Base-by-base conservation (phyloP, 331 rosid genomes). In the Stylosanthes scabra region DNA sequence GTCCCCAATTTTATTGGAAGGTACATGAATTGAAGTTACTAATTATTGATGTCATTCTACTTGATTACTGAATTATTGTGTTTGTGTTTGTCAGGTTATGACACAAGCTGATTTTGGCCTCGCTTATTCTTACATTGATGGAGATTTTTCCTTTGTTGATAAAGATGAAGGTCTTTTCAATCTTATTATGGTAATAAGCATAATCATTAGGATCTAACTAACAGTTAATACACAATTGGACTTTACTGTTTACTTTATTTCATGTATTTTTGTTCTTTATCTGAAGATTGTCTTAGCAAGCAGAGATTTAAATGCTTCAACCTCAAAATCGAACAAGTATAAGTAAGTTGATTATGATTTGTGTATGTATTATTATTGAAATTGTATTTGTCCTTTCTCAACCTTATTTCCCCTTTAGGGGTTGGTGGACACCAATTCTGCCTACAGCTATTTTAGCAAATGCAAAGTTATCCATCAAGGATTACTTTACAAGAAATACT, bases 31-130 rank as follows among this genome's bases (percentile, higher is more conserved):
- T 20, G 25, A 20, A 20, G 25, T 20, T 20, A 20, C 25, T 20
- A n/a, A n/a, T n/a, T n/a, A n/a, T n/a, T n/a, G n/a, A n/a, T n/a
- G 25, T 20, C 25, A 20, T 20, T 20, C 25, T 20, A 20, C 25
- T 20, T 20, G 25, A 20, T 20, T 20, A 20, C 25, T 58, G 68
- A 28, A 34, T 66, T 81, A 68, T 20, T 20, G 39, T 31, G 40
- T 63, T 9, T 46, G 1, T 74, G 63, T 62, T 49, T 77, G 63
- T 71, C 94, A 93, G 98, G 80, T 91, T 44, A 89, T 86, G 88
- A 86, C 98, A 44, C 96, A 77, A 61, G 97, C 98, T 37, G 98
- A 93, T 83, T 85, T 93, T 82, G 98, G 97, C 92, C 88, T 93
- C 39, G 98, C 97, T 10, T 97, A 93, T 84, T 94, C 98, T 60